phyloP scores from a whole-genome alignment of 305 asterid species.

The Fraxinus platypoda region DNA sequence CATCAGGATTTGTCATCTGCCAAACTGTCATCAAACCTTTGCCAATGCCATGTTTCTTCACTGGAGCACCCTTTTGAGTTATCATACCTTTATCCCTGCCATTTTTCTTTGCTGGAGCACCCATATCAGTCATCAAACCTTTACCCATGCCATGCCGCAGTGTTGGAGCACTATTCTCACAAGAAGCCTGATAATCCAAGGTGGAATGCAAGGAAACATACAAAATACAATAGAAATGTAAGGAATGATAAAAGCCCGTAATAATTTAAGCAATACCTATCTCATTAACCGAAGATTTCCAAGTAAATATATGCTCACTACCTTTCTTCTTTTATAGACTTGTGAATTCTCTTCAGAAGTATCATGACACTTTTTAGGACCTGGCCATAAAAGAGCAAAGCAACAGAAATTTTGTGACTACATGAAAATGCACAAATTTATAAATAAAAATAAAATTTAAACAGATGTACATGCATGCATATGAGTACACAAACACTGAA shows the following conservation, averaged over 20 bases:
- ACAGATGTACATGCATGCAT: not conserved
- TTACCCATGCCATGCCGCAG: constrained; percentile 63
- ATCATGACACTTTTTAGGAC: constrained; percentile 41
- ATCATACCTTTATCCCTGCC: constrained; percentile 73
- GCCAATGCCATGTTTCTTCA: constrained; percentile 63
- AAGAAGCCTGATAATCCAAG: constrained; percentile 36
- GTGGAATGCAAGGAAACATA: constrained; percentile 46
- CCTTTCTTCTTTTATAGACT: constrained; percentile 67
- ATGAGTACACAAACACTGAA: not conserved
- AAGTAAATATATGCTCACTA: constrained; percentile 23
- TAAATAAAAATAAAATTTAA: not conserved
- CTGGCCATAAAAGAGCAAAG: constrained; percentile 42
- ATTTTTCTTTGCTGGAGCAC: constrained; percentile 43
- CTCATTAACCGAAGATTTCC: not conserved
- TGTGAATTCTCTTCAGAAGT: constrained; percentile 40
- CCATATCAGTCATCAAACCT: constrained; percentile 59
- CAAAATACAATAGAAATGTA: constrained; percentile 12
- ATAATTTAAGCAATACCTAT: constrained; percentile 5
- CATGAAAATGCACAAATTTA: not conserved
- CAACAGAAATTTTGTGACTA: constrained; percentile 19
- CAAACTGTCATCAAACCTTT: constrained; percentile 71
- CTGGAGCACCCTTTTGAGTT: constrained; percentile 34
- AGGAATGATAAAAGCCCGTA: constrained; percentile 2
- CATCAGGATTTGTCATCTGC: constrained; percentile 40
- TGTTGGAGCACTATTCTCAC: constrained; percentile 35